A percentile compares a stretch with the other conserved stretches of the same genome.
These are phyloP conservation scores for Diutina catenulata DNA, from an alignment of 1,139 yeast species.

Conservation along the genomic window DNA sequence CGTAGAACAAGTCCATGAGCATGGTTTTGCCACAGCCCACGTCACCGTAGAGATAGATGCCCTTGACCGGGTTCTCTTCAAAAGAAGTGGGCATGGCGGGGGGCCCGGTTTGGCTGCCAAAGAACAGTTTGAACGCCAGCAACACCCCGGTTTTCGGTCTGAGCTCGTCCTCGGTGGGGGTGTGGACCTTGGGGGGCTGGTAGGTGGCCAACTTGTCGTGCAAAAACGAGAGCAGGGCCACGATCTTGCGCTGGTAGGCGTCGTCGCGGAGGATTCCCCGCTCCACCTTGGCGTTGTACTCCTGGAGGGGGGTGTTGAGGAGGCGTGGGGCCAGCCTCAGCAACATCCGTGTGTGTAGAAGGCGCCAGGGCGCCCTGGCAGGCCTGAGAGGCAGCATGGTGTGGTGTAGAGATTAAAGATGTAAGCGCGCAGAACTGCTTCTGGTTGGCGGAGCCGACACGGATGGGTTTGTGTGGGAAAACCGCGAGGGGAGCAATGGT, in stretches of 20 bases:
- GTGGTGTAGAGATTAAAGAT: too few species aligned
- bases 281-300: slow-evolving; percentile 46
- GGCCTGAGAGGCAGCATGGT: neutral
- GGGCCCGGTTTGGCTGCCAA: slow-evolving; percentile 10
- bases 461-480: too few species aligned
- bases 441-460: too few species aligned
- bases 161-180: slow-evolving; percentile 36
- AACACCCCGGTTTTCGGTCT: slow-evolving; percentile 36
- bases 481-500: too few species aligned
- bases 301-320: slow-evolving; percentile 39
- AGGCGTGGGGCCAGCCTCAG: neutral
- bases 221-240: slow-evolving; percentile 39
- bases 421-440: too few species aligned
- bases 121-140: slow-evolving; percentile 25
- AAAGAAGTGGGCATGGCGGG: slow-evolving; percentile 6
- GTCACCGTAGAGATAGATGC: slow-evolving; percentile 89
- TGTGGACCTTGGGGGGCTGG: slow-evolving; percentile 40
- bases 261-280: slow-evolving; percentile 48
- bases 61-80: slow-evolving; percentile 38
- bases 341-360: neutral
- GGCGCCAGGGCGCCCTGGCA: neutral
- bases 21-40: slow-evolving; percentile 98
- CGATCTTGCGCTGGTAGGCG: slow-evolving; percentile 54
- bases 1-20: slow-evolving; percentile 91
- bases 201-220: slow-evolving; percentile 38